These are phyloP conservation scores for Sporothrix globosa DNA, from an alignment of 2,329 filamentous ascomycete species.

Conservation along the genomic window DNA sequence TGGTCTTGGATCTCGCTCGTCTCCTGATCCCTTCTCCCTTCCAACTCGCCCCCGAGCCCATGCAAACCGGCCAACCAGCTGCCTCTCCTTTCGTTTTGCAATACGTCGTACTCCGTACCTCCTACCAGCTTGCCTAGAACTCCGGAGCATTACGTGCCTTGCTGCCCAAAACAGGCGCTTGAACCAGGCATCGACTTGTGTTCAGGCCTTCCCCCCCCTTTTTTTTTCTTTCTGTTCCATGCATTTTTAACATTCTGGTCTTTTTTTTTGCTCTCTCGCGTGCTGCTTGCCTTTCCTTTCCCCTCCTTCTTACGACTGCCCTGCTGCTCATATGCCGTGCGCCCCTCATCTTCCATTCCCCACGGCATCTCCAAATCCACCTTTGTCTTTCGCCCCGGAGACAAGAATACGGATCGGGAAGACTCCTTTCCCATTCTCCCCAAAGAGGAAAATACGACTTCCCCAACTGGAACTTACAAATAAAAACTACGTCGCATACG, in stretches of 20 bases:
- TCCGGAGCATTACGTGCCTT: conserved; percentile 17
- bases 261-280: not conserved
- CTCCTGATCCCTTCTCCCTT: conserved; percentile 15
- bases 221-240: not conserved
- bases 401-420: conserved; percentile 5
- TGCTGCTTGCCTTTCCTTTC: not conserved
- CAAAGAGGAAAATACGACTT: conserved; percentile 3
- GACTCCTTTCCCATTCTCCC: not conserved
- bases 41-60: conserved; percentile 9
- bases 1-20: conserved; percentile 16
- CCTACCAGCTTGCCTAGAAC: not conserved
- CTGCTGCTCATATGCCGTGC: not conserved
- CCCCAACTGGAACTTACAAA: conserved; percentile 20
- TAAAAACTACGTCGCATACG: not conserved
- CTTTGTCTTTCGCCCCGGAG: not conserved
- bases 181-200: conserved; percentile 19
- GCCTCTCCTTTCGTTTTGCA: not conserved
- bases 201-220: not conserved
- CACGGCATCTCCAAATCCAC: conserved; percentile 12
- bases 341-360: not conserved
- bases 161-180: conserved; percentile 32
- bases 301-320: not conserved
- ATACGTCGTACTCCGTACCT: not conserved
- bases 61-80: conserved; percentile 8
- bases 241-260: not conserved